A percentile compares a stretch with the other conserved stretches of the same genome.
phyloP scores from a whole-genome alignment of 2,329 filamentous ascomycete species.

The Neoarthrinium moseri region DNA sequence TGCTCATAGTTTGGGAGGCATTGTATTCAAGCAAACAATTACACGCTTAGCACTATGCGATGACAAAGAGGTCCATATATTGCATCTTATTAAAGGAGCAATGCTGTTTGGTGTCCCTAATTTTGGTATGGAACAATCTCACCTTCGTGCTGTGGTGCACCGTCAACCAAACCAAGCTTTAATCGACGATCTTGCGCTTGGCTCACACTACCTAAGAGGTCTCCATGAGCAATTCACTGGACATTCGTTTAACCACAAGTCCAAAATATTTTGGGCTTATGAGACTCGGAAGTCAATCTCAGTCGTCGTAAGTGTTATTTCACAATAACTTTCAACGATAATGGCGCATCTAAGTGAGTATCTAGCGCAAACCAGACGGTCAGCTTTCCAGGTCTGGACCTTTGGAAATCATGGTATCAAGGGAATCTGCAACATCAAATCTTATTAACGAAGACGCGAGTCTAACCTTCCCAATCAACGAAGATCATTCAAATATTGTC shows the following conservation, averaged over 20 bases:
- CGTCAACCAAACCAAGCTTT: not conserved
- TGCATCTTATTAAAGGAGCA: not conserved
- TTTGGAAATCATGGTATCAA: not conserved
- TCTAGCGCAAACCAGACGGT: too few species aligned
- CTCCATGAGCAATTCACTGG: not conserved
- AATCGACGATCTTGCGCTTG: not conserved
- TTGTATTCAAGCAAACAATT: not conserved
- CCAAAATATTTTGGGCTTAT: not conserved
- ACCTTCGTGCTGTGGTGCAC: not conserved
- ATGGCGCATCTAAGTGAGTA: too few species aligned
- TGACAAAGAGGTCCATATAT: not conserved
- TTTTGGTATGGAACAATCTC: not conserved
- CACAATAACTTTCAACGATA: not conserved
- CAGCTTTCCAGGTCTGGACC: not conserved
- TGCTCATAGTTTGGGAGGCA: not conserved
- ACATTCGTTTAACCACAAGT: not conserved
- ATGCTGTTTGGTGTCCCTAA: not conserved
- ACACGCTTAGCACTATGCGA: not conserved
- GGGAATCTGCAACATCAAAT: not conserved
- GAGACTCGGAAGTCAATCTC: not conserved
- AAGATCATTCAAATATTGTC: not conserved
- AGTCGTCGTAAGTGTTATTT: not conserved
- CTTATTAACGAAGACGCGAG: not conserved
- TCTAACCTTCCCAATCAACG: not conserved
- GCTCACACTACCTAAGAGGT: not conserved